phyloP scores from a whole-genome alignment of 202 grass and related monocot genomes.

The Cymbopogon flexuosus region DNA sequence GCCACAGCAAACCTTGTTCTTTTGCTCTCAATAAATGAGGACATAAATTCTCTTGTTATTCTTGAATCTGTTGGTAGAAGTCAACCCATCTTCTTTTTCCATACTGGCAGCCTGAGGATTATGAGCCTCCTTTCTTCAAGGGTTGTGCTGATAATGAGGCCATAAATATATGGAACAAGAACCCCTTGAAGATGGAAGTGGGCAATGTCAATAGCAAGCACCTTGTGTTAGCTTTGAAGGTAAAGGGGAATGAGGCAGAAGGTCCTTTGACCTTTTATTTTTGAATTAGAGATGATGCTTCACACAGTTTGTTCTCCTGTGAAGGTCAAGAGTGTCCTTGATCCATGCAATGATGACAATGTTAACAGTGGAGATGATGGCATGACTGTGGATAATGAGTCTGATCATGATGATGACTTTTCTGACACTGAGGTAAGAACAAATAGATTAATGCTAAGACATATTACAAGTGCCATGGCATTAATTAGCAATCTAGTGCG shows the following conservation, averaged over 20 bases:
- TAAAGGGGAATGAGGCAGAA: conserved; percentile 27
- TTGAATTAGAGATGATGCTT: conserved; percentile 8
- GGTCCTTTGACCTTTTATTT: not conserved
- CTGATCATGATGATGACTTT: conserved; percentile 57
- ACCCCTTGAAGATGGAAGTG: conserved; percentile 92
- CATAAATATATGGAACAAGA: conserved; percentile 82
- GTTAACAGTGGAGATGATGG: conserved; percentile 61
- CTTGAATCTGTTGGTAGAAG: conserved; percentile 13
- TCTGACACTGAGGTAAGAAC: conserved; percentile 84
- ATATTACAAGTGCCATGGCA: not conserved
- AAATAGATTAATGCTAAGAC: conserved; percentile 7
- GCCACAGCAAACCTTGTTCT: not conserved
- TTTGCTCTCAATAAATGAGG: not conserved
- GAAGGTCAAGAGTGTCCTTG: conserved; percentile 96
- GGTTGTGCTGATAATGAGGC: conserved; percentile 70
- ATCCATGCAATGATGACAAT: conserved; percentile 85
- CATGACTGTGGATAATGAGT: conserved; percentile 64
- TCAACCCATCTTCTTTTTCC: conserved; percentile 10
- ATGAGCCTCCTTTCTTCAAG: conserved; percentile 94
- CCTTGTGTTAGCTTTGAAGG: conserved; percentile 89
- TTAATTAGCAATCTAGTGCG: conserved; percentile 10
- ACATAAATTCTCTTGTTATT: not conserved
- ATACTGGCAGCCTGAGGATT: conserved; percentile 75
- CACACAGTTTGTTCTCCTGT: conserved; percentile 35
- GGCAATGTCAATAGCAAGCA: conserved; percentile 98